A percentile compares a stretch with the other conserved stretches of the same genome.
Evolutionary conservation across 352 stramenopile genomes (phyloP).

Genomic region (Phytopythium boreale): DNA sequence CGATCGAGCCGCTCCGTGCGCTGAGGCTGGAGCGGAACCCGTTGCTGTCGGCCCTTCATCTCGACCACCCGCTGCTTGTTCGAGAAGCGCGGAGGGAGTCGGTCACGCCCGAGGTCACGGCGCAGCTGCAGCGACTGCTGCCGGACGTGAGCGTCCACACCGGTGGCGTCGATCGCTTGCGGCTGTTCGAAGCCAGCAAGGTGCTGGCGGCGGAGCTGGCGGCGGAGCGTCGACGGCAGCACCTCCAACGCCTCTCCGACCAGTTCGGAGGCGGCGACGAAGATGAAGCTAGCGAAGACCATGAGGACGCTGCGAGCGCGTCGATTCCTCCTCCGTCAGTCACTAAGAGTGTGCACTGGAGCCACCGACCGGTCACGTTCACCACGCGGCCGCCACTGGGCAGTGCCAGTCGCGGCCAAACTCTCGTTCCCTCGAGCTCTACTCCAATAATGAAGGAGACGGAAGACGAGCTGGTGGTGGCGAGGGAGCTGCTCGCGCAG

Average conservation of each 20-base stretch:
- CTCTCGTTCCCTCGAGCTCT: background rate
- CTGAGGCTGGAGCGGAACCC: constrained; percentile 65
- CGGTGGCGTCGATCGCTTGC: constrained; percentile 47
- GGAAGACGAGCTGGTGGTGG: constrained; percentile 45
- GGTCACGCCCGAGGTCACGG: constrained; percentile 14
- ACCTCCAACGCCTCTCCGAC: constrained; percentile 1
- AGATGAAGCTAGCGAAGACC: background rate
- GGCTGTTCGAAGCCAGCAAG: constrained; percentile 51
- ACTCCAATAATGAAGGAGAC: constrained; percentile 17
- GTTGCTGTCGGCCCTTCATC: constrained; percentile 51
- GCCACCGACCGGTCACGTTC: constrained; percentile 27
- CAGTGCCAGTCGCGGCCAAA: background rate
- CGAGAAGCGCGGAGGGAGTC: background rate
- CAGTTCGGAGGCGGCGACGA: background rate
- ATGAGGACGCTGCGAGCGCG: background rate
- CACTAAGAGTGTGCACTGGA: constrained; percentile 35
- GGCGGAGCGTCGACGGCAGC: constrained; percentile 10
- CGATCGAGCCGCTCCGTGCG: constrained; percentile 36
- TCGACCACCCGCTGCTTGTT: constrained; percentile 49
- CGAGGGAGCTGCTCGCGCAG: constrained; percentile 60
- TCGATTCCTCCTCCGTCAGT: background rate
- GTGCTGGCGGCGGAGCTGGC: constrained; percentile 44
- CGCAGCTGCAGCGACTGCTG: constrained; percentile 17
- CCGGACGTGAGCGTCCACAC: constrained; percentile 40
- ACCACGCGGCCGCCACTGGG: background rate